These are phyloP conservation scores for Parascedosporium putredinis DNA, from an alignment of 2,329 filamentous ascomycete species.

Conservation along the genomic window DNA sequence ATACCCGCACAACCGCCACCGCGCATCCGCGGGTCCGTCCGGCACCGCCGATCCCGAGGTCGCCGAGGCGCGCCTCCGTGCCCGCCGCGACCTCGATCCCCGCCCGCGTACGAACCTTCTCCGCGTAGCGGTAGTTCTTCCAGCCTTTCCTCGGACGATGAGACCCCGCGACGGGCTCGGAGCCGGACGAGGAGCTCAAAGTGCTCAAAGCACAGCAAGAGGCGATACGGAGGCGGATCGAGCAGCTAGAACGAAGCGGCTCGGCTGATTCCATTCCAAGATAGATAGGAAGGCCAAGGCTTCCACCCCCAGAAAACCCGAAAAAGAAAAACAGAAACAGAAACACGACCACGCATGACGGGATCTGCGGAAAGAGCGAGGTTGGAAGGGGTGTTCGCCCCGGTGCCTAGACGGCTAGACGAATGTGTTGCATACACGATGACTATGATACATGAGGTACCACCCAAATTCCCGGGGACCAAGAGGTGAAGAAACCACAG, in stretches of 20 bases:
- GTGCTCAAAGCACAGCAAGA: conserved; percentile 23
- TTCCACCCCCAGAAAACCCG: too few relatives aligned
- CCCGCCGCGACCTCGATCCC: conserved; percentile 20
- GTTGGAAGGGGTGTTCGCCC: too few relatives aligned
- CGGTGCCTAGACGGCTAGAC: too few relatives aligned
- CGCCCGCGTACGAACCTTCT: conserved; percentile 21
- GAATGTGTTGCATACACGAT: too few relatives aligned
- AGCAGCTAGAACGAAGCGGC: conserved; percentile 20
- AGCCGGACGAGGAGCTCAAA: conserved; percentile 21
- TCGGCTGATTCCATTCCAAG: conserved; percentile 3
- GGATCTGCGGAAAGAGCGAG: too few relatives aligned
- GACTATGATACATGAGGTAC: too few relatives aligned
- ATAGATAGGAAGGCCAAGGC: too few relatives aligned
- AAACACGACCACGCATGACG: too few relatives aligned
- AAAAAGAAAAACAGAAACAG: too few relatives aligned
- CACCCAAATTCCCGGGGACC: too few relatives aligned
- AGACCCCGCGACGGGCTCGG: conserved; percentile 12
- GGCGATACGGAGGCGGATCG: conserved; percentile 23
- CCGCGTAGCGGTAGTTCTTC: conserved; percentile 11
- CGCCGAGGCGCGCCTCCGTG: neutral
- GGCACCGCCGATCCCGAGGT: neutral
- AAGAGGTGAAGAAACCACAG: too few relatives aligned
- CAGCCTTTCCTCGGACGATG: conserved; percentile 15
- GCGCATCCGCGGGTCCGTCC: too few relatives aligned
- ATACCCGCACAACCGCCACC: neutral